These are phyloP conservation scores for Turnera subulata DNA, from an alignment of 345 rosid genomes.

Conservation along the genomic window DNA sequence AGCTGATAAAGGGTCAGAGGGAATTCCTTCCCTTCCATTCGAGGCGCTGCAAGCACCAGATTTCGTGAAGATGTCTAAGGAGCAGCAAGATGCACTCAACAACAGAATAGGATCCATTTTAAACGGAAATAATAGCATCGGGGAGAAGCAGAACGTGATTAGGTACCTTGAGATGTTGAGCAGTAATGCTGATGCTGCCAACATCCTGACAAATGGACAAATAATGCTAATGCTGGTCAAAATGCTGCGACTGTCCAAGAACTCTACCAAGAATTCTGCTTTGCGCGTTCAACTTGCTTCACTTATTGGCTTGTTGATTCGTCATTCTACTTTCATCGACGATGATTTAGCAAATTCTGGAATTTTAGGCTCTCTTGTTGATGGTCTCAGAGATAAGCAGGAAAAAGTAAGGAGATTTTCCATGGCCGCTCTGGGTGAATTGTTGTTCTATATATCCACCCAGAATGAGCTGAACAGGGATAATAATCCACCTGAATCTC, in stretches of 20 bases:
- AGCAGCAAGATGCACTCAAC: conserved; percentile 61
- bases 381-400: conserved; percentile 88
- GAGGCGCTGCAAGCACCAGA: conserved; percentile 70
- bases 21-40: conserved; percentile 69
- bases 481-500: conserved; percentile 65
- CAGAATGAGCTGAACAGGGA: conserved; percentile 74
- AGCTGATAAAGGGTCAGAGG: conserved; percentile 63
- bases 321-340: conserved; percentile 81
- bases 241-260: conserved; percentile 83
- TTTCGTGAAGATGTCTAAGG: conserved; percentile 70
- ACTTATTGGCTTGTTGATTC: conserved; percentile 81
- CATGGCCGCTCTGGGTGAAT: conserved; percentile 97
- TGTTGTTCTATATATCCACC: conserved; percentile 91
- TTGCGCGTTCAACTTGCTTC: conserved; percentile 93
- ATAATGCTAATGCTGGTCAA: conserved; percentile 89
- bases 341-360: conserved; percentile 92
- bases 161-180: conserved; percentile 90
- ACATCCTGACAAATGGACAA: conserved; percentile 85
- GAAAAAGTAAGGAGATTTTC: conserved; percentile 93
- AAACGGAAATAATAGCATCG: conserved; percentile 60
- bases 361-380: conserved; percentile 76
- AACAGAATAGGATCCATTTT: conserved; percentile 51
- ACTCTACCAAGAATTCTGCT: conserved; percentile 75
- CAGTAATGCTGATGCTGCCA: conserved; percentile 83
- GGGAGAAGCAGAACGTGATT: conserved; percentile 86